Evolutionary conservation across 1,139 yeast genomes (phyloP), one percentile per base, ranked within the genome.

Genomic region (Blastobotrys capitulatus): DNA sequence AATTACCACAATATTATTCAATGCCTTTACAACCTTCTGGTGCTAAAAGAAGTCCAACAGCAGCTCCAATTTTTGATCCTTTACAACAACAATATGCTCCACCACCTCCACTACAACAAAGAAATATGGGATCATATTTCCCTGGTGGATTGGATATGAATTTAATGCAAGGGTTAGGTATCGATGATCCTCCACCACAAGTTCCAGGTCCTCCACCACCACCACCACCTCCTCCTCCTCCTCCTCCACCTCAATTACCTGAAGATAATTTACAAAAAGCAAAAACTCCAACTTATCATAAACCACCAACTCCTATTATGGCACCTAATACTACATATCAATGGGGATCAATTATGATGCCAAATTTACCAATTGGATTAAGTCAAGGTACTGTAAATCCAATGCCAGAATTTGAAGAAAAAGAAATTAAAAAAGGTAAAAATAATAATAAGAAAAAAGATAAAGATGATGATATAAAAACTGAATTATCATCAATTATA

Each of bases 51-150:
- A 25, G 39, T 2, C 48, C 48, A 12, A 18, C 44, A 2, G 18
- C 44, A 25, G 40, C 12, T 6, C 48, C 48, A 34, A 27, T 46
- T 18, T 39, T 39, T 39, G 48, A 46, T 27, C 48, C 48, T 8
- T 22, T 34, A 26, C 39, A 40, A 19, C 19, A 13, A 31, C 37
- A 41, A 44, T 29, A 29, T 9, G 32, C 20, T 20, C 38, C 45
- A 6, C 27, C n/a, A 12, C n/a, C 32, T 3, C 12, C 32, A 29
- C 25, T 6, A 13, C 22, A 10, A n/a, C 22, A 8, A 38, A 2
- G 42, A 2, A 10, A 13, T 5, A 3, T 10, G 7, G 18, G 10
- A 4, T 46, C 48, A 27, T 46, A 46, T 32, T 46, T 46, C 22
- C 48, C 48, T 3, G 25, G 25, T n/a, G 9, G 15, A 3, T 9